Evolutionary conservation across 2,329 filamentous ascomycete genomes (phyloP).

Genomic region (Pseudocercospora cruenta): DNA sequence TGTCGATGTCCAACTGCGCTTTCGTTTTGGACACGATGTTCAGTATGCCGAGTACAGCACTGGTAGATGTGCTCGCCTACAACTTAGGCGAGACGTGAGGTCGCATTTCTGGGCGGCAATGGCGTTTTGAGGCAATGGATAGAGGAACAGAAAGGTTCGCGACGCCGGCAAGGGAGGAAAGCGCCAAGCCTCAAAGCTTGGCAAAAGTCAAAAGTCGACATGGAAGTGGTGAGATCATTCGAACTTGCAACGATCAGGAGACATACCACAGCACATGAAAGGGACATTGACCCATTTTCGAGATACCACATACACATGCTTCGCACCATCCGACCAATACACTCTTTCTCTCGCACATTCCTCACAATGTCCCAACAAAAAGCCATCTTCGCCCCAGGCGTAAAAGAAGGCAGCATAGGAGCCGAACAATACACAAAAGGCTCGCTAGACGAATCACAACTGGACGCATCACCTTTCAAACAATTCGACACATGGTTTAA

Average conservation of each 20-base stretch:
- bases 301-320: neutral
- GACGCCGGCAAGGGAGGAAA: neutral
- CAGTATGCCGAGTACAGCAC: neutral
- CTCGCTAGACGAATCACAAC: conserved; percentile 63
- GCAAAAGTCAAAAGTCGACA: neutral
- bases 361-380: conserved; percentile 38
- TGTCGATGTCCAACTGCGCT: neutral
- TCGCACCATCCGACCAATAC: neutral
- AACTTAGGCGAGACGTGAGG: no score
- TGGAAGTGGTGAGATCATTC: neutral
- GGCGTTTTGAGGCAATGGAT: neutral
- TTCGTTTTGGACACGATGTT: no score
- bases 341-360: neutral
- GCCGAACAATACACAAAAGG: conserved; percentile 76
- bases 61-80: no score
- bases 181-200: neutral
- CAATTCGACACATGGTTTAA: conserved; percentile 69
- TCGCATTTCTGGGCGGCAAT: neutral
- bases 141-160: neutral
- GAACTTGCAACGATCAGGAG: neutral
- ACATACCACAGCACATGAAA: neutral
- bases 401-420: conserved; percentile 60
- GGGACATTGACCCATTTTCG: neutral
- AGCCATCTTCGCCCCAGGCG: conserved; percentile 65
- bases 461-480: conserved; percentile 65